Percentiles rank a stretch among this genome's conserved stretches.
phyloP scores from a whole-genome alignment of 352 stramenopile species.

The Pythium myriotylum region DNA sequence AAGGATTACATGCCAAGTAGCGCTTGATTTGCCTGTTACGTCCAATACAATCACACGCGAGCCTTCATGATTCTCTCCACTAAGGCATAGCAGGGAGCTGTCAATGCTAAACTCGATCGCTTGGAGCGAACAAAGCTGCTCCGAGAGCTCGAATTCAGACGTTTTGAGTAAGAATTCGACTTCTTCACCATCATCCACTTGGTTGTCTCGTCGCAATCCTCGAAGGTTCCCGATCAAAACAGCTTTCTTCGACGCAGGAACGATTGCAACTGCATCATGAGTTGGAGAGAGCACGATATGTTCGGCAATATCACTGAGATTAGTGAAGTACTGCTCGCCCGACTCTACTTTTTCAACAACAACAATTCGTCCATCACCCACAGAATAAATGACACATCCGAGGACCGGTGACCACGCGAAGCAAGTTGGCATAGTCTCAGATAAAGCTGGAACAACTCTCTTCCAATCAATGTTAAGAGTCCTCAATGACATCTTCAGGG shows the following conservation, averaged over 20 bases:
- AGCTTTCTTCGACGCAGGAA: neutral
- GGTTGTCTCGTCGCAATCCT: slow-evolving; percentile 9
- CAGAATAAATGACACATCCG: slow-evolving; percentile 16
- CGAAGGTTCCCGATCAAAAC: slow-evolving; percentile 11
- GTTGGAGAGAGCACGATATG: slow-evolving; percentile 16
- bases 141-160: slow-evolving; percentile 2
- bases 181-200: slow-evolving; percentile 7
- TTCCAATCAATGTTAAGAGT: slow-evolving; percentile 13
- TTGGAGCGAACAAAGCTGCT: neutral
- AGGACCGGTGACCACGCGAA: slow-evolving; percentile 10
- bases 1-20: slow-evolving; percentile 4
- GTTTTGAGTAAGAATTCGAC: neutral
- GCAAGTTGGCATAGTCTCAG: neutral
- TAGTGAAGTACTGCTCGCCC: slow-evolving; percentile 11
- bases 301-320: neutral
- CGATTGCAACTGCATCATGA: neutral
- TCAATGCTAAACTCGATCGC: slow-evolving; percentile 22
- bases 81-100: slow-evolving; percentile 13
- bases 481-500: slow-evolving; percentile 2
- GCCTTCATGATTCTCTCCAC: neutral
- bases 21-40: slow-evolving; percentile 1
- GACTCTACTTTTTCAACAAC: slow-evolving; percentile 22
- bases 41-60: slow-evolving; percentile 17
- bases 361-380: slow-evolving; percentile 1
- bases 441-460: slow-evolving; percentile 2